Conservation (phyloP, 768 basidiomycete species). For the Trametes coccinea region DNA sequence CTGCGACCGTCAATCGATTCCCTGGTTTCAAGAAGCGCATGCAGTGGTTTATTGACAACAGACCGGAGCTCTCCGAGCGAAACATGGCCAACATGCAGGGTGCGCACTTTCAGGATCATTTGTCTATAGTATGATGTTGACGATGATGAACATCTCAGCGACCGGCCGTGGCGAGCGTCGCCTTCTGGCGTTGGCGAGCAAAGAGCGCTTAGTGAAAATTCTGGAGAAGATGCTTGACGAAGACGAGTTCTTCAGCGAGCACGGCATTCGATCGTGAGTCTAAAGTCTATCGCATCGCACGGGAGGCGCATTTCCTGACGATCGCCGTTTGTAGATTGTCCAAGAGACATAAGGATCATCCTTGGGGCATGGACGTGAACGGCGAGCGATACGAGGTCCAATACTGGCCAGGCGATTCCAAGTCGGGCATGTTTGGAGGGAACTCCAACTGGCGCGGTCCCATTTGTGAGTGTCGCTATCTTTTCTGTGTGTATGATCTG, state of each 20-base stretch:
- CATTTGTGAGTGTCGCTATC: conserved; percentile 54
- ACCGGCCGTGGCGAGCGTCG: conserved; percentile 82
- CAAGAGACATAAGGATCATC: conserved; percentile 84
- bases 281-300: neutral
- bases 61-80: conserved; percentile 81
- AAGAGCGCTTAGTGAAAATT: conserved; percentile 86
- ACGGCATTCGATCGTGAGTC: conserved; percentile 92
- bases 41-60: conserved; percentile 97
- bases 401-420: conserved; percentile 98
- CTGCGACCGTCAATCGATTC: conserved; percentile 83
- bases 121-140: neutral
- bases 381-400: conserved; percentile 89
- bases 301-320: neutral
- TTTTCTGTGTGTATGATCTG: too few species aligned
- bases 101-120: conserved; percentile 30
- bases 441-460: conserved; percentile 98
- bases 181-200: conserved; percentile 85
- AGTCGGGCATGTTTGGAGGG: conserved; percentile 97
- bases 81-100: conserved; percentile 98
- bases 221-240: conserved; percentile 97
- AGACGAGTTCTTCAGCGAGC: conserved; percentile 92
- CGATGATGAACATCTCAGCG: conserved; percentile 25
- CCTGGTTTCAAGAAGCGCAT: conserved; percentile 98
- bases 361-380: conserved; percentile 94
- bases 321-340: conserved; percentile 61